Evolutionary conservation across 2,329 filamentous ascomycete species (phyloP).

Genomic region (Venturia oleaginea): DNA sequence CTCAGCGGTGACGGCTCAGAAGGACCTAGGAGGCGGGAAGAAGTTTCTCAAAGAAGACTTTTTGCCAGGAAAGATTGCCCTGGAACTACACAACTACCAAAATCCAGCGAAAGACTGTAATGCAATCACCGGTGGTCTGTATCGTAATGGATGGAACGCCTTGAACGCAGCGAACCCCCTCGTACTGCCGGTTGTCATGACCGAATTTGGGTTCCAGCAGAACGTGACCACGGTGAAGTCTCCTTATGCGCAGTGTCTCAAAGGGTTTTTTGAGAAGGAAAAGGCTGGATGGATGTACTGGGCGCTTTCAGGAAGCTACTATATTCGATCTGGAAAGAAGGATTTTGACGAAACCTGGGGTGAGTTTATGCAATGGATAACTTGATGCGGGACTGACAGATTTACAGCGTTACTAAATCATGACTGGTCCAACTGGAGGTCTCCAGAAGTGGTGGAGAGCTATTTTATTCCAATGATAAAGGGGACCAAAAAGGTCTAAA

Average conservation of each 20-base stretch:
- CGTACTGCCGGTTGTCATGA: conserved; percentile 42
- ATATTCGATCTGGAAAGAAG: conserved; percentile 1
- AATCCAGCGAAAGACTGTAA: conserved; percentile 41
- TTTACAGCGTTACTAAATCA: conserved; percentile 1
- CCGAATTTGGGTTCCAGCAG: conserved; percentile 47
- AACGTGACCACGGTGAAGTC: conserved; percentile 37
- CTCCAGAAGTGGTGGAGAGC: conserved; percentile 3
- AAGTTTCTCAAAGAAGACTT: conserved; percentile 42
- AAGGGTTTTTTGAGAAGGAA: conserved; percentile 38
- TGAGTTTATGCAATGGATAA: background rate
- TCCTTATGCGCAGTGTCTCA: conserved; percentile 46
- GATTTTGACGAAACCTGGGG: conserved; percentile 12
- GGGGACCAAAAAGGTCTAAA: too few species aligned
- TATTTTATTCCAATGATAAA: background rate
- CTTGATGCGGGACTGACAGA: background rate
- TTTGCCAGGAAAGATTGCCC: conserved; percentile 44
- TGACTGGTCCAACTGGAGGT: conserved; percentile 9
- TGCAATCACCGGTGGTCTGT: conserved; percentile 38
- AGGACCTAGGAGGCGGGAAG: conserved; percentile 21
- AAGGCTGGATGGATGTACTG: conserved; percentile 43
- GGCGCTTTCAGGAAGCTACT: conserved; percentile 12
- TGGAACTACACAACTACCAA: conserved; percentile 55
- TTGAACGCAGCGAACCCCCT: conserved; percentile 31
- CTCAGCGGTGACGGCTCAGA: conserved; percentile 42
- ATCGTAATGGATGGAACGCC: conserved; percentile 45